These are phyloP conservation scores for Neurospora sp. DNA, from an alignment of 2,329 filamentous ascomycete genomes.

Conservation along the genomic window DNA sequence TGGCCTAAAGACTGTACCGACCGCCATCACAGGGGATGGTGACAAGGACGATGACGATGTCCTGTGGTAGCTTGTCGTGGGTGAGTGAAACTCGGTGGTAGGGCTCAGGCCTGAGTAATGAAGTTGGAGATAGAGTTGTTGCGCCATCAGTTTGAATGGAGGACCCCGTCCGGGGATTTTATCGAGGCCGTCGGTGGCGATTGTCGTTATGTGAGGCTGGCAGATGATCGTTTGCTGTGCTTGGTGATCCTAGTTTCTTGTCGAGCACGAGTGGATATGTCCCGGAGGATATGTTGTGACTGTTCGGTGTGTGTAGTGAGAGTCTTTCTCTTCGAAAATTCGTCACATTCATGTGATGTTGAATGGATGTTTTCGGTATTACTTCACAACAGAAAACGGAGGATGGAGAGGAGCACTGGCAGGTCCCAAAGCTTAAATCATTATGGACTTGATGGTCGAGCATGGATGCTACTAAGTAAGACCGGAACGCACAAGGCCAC, in stretches of 20 bases:
- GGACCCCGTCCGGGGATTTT: background rate
- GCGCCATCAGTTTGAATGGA: background rate
- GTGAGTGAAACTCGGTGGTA: background rate
- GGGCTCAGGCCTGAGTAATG: background rate
- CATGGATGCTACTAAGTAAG: background rate
- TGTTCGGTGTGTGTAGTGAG: background rate
- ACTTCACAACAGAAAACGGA: background rate
- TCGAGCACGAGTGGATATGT: background rate
- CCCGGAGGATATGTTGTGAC: background rate
- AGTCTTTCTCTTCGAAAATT: background rate
- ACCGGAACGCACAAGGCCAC: background rate
- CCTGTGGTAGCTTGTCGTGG: slow-evolving; percentile 12
- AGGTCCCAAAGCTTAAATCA: background rate
- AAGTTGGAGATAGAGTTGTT: background rate
- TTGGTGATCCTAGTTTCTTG: background rate
- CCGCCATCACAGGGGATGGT: slow-evolving; percentile 4
- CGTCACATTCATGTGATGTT: background rate
- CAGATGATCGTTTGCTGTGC: background rate
- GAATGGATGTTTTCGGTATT: background rate
- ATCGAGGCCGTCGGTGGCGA: background rate
- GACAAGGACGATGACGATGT: slow-evolving; percentile 1
- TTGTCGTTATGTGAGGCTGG: background rate
- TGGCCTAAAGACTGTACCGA: slow-evolving; percentile 16
- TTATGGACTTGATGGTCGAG: background rate
- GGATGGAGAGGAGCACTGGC: background rate